phyloP scores from a whole-genome alignment of 306 rosid species.

The Quercus parvula region DNA sequence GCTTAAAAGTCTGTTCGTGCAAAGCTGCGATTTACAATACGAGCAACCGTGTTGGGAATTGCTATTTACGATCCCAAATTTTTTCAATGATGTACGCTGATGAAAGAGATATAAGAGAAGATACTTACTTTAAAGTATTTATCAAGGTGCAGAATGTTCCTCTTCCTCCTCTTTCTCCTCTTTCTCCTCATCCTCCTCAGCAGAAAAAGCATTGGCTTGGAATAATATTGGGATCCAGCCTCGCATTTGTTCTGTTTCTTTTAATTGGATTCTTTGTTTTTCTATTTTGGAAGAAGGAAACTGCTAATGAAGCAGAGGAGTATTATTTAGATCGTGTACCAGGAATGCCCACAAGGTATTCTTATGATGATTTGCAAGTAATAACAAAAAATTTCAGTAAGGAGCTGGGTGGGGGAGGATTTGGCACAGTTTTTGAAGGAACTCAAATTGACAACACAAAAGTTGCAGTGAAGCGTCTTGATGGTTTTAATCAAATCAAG shows the following conservation, averaged over 20 bases:
- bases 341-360: background rate
- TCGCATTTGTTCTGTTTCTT: background rate
- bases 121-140: background rate
- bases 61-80: constrained; percentile 3
- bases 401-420: background rate
- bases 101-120: too few species aligned
- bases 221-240: background rate
- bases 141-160: background rate
- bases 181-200: background rate
- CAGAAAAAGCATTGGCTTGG: background rate
- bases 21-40: background rate
- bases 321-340: background rate
- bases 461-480: constrained; percentile 14
- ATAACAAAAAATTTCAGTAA: background rate
- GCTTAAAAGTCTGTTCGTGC: constrained; percentile 9
- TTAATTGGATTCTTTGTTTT: background rate
- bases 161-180: background rate
- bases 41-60: background rate
- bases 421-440: constrained; percentile 12
- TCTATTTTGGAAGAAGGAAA: background rate
- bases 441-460: background rate
- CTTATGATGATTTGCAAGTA: background rate
- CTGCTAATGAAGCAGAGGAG: background rate
- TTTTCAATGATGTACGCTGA: background rate
- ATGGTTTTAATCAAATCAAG: background rate